Conservation (phyloP, 2,329 filamentous ascomycete genomes). For the Pezizomycotina sp. region DNA sequence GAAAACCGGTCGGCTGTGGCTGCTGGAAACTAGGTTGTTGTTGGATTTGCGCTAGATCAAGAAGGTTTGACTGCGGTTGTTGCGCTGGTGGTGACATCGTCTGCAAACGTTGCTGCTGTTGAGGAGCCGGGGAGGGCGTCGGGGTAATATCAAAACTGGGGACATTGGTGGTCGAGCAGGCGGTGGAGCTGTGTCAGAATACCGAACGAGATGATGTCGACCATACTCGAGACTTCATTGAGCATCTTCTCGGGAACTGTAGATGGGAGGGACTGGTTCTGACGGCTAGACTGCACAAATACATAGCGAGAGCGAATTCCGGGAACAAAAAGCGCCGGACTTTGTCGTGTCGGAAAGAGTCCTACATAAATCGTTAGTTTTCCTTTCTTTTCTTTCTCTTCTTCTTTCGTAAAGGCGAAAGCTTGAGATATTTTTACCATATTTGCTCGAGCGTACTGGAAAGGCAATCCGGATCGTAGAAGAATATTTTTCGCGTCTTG, state of each 20-base stretch:
- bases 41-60: conserved; percentile 30
- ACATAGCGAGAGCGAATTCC: conserved; percentile 96
- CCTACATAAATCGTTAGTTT: conserved; percentile 36
- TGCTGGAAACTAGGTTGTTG: conserved; percentile 19
- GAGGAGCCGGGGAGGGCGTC: conserved; percentile 30
- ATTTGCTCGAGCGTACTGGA: conserved; percentile 82
- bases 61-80: conserved; percentile 39
- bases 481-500: conserved; percentile 85
- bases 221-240: conserved; percentile 98
- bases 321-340: conserved; percentile 93
- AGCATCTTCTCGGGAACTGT: conserved; percentile 66
- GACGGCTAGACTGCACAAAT: conserved; percentile 89
- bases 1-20: conserved; percentile 32
- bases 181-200: conserved; percentile 53
- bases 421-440: conserved; percentile 43
- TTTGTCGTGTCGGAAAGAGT: conserved; percentile 89
- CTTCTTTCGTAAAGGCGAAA: conserved; percentile 17
- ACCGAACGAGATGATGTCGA: conserved; percentile 95
- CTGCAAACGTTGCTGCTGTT: conserved; percentile 56
- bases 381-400: conserved; percentile 24
- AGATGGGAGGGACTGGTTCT: conserved; percentile 63
- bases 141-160: conserved; percentile 47
- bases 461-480: conserved; percentile 69
- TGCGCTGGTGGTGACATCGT: conserved; percentile 38
- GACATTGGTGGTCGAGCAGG: conserved; percentile 46